Evolutionary conservation across 176 grass and related monocot species (phyloP).

Genomic region (Cenchrus purpureus): DNA sequence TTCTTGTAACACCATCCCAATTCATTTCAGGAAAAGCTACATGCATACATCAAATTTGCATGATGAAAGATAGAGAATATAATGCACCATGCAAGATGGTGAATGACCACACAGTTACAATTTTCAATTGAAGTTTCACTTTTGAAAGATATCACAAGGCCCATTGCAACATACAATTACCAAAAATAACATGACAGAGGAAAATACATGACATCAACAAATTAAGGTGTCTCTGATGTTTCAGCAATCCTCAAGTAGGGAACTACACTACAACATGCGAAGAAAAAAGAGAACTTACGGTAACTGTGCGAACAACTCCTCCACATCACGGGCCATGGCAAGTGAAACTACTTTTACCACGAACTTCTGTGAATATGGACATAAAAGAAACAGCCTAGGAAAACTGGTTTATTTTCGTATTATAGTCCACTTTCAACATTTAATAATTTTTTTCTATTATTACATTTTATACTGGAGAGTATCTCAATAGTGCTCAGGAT

Average conservation of each 20-base stretch:
- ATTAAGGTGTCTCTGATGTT: background rate
- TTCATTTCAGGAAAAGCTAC: background rate
- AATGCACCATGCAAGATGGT: background rate
- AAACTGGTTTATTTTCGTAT: too few species aligned
- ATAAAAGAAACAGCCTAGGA: too few species aligned
- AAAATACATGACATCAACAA: background rate
- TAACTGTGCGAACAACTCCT: slow-evolving; percentile 80
- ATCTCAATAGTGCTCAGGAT: background rate
- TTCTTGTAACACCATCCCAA: background rate
- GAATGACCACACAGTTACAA: background rate
- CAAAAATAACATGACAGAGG: background rate
- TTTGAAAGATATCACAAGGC: background rate
- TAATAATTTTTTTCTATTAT: too few species aligned
- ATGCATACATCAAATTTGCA: background rate
- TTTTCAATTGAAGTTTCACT: background rate
- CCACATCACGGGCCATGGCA: too few species aligned
- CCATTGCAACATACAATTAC: background rate
- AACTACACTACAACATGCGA: background rate
- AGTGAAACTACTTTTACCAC: too few species aligned
- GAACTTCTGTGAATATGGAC: too few species aligned
- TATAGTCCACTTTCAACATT: too few species aligned
- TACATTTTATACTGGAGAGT: background rate
- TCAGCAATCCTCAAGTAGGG: background rate
- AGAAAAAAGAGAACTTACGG: slow-evolving; percentile 23
- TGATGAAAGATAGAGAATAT: background rate